Evolutionary conservation across 2,329 filamentous ascomycete species (phyloP), one percentile per base, ranked within the genome.

Genomic region (Xylariales sp.): DNA sequence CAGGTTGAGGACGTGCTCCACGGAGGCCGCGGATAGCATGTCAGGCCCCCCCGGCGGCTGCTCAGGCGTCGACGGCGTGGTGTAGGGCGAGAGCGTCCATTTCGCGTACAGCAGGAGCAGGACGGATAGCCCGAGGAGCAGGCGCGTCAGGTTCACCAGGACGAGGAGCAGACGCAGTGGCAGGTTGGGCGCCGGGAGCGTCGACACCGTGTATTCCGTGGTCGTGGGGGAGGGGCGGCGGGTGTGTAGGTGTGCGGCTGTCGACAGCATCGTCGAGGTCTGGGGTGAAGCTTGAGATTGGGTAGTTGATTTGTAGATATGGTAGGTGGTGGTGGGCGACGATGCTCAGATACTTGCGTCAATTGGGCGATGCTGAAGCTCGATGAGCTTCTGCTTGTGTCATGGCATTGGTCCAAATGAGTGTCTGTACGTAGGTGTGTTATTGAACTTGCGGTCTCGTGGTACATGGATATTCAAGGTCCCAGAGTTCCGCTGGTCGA

Each of bases 121-220:
- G 18, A 70, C 61, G 39, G 55, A 58, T 49, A 70, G 49, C 43
- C 64, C 46, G 29, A 73, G 51, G 15, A 64, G 48, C 21, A 75
- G 44, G 24, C 74, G 69, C 22, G 68, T 38, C 42, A 70, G 51
- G 45, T 71, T 55, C 27, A 75, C 62, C 32, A 72, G 48, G 32
- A 60, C 46, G 38, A 73, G 61, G 15, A 75, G 57, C 24, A 74
- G 48, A 29, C 69, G 73, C 5, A 74, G 63, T 2, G 72, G 54
- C 12, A 75, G 46, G 1, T 74, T 74, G 4, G 66, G 59, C 0
- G 68, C 65, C 1, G 86, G 80, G 32, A 81, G 79, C 44, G 90
- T 96, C 25, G 90, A 93, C 42, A 96, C 87, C 21, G 86, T 94
- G 73, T 91, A 97, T 51, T 87, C 85, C 59, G 87, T 82, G n/a